Evolutionary conservation across 169 alveolate genomes (phyloP), one percentile per base, ranked within the genome.

Genomic region (Pseudocohnilembus persalinus): DNA sequence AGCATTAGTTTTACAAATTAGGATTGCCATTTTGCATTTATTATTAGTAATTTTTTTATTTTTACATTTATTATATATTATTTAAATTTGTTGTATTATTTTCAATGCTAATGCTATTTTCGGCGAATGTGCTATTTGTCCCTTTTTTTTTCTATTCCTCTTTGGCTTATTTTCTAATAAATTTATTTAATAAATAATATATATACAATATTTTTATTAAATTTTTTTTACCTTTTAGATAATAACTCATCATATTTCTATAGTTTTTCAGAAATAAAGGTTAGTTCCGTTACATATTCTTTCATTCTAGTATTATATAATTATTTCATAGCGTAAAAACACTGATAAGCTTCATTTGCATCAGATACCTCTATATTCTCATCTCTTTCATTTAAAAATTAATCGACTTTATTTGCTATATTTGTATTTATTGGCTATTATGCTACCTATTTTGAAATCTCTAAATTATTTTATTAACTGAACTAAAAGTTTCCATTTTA

Each of bases 311-410:
- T 68, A 80, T 86, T 86, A 74, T 86, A 81, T 11, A 80, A 68
- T 49, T 79, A 85, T 31, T 86, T 86, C 90, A 86, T 86, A 0
- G 90, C 90, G 64, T 81, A 78, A 81, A 86, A 86, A 33, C 83
- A 86, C 15, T 29, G 33, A 63, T 86, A 68, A 31, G 90, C 85
- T 76, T 86, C 90, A 31, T 72, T 85, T n/a, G 80, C 16, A 74
- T 75, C 72, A 64, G 79, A 80, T 30, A 81, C 87, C 27, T 86
- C 86, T n/a, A 86, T 29, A 29, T 34, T 34, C 29, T 75, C 82
- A 29, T 73, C 63, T 33, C 80, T 79, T 30, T 86, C 90, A 74
- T 86, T 81, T 29, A 86, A 65, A 76, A 79, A 86, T 35, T 74
- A 34, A 63, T 86, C 90, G 15, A 86, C 87, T 75, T 80, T 86